Evolutionary conservation across 2,329 filamentous ascomycete species (phyloP).

Genomic region (Tolypocladium paradoxum): DNA sequence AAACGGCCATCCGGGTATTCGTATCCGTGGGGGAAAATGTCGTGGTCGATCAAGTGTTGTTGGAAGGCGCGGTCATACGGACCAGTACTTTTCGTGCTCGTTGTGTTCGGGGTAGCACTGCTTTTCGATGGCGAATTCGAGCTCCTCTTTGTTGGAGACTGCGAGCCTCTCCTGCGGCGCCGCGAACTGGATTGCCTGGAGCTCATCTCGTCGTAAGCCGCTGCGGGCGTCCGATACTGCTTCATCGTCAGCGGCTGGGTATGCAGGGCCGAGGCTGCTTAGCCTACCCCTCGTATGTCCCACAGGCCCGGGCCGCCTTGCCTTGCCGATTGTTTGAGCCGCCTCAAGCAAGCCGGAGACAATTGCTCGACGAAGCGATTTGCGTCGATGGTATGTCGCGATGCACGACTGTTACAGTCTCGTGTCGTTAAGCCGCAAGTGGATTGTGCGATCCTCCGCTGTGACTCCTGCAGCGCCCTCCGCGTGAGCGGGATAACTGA

Average conservation of each 20-base stretch:
- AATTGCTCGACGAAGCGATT: not conserved
- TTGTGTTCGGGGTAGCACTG: slow-evolving; percentile 1
- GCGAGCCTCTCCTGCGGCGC: not conserved
- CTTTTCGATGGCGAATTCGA: not conserved
- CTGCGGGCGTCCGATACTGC: not conserved
- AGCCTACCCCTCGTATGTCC: slow-evolving; percentile 1
- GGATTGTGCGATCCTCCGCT: not conserved
- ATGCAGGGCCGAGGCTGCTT: no score
- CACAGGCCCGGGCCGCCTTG: not conserved
- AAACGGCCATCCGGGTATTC: slow-evolving; percentile 7
- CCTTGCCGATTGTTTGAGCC: not conserved
- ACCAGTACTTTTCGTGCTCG: slow-evolving; percentile 6
- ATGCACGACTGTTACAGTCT: not conserved
- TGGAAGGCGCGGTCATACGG: slow-evolving; percentile 11
- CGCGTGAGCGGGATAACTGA: slow-evolving; percentile 1
- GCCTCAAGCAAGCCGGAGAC: not conserved
- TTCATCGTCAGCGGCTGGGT: no score
- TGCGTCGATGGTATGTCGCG: not conserved
- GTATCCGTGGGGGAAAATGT: slow-evolving; percentile 7
- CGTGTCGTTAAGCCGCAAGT: not conserved
- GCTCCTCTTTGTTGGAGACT: not conserved
- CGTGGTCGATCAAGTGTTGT: slow-evolving; percentile 10
- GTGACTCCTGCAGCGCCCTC: not conserved
- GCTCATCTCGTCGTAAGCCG: not conserved
- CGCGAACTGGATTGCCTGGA: not conserved